Base-by-base conservation (phyloP, 495 filamentous ascomycete species). In the Podospora pseudocomata region DNA sequence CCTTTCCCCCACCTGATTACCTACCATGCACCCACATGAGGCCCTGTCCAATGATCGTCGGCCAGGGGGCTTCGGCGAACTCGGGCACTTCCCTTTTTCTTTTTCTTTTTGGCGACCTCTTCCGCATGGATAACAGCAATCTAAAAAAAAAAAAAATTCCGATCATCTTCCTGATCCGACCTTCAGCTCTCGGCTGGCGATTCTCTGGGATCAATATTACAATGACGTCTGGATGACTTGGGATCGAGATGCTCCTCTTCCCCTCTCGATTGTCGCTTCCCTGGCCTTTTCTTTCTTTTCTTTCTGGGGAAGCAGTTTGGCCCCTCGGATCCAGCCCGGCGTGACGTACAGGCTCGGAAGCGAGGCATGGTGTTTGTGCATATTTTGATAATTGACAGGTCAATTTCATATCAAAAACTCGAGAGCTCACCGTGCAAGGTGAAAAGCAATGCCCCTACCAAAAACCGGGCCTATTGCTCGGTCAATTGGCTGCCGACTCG, bases 231-330 rank as follows among this genome's bases (percentile, higher is more conserved):
- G 4, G 55, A 58, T 58, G 7, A 58, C 39, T 49, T 49, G 39
- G 39, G 39, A 49, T 49, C 15, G 39, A 16, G 39, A 11, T 20
- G 55, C 55, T 58, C n/a, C 55, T 58, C 23, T 58, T 20, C 55
- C 55, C 55, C 55, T 58, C 55, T 20, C 55, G 55, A 58, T 58
- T 58, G 55, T 58, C 55, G 23, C 6, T 58, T n/a, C 39, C 39
- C 1, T 4, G 39, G 9, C 39, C 13, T 49, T 49, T 49, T 5
- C 13, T 49, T 49, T 16, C 15, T 49, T 49, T 49, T 49, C 39
- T 49, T 49, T 49, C 1, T 49, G 39, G 39, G 39, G 39, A 49
- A 49, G 13, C 9, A 16, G 9, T 13, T 49, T 11, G 18, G 7
- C 39, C 39, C 2, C 9, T 58, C 56, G 56, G 56, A 20, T 58